A percentile compares a stretch with the other conserved stretches of the same genome.
Conservation (phyloP, 1,284 basidiomycete genomes). For the Neonothopanus nambi region DNA sequence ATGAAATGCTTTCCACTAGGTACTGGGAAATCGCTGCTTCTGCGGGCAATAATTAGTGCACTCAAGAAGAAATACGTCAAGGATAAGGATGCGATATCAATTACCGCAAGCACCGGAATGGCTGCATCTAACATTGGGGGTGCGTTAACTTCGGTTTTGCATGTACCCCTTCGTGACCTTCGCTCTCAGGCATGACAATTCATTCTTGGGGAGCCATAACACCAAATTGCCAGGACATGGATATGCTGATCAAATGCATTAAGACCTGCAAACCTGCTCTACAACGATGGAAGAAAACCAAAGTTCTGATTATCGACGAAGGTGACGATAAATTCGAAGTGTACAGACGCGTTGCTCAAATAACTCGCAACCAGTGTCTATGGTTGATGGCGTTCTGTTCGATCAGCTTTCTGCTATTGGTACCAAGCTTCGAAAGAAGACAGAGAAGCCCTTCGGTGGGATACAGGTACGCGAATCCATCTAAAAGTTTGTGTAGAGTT, state of each 20-base stretch:
- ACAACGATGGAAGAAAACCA: constrained; percentile 61
- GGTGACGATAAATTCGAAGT: constrained; percentile 38
- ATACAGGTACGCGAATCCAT: constrained; percentile 11
- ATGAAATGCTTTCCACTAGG: no score
- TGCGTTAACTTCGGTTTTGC: constrained; percentile 15
- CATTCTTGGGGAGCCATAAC: constrained; percentile 84
- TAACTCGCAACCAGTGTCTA: constrained; percentile 5
- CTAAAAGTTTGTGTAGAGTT: constrained; percentile 19
- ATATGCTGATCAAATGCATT: constrained; percentile 52
- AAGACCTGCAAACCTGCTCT: constrained; percentile 57
- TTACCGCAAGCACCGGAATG: constrained; percentile 20
- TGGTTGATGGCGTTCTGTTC: constrained; percentile 28
- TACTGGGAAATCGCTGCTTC: constrained; percentile 18
- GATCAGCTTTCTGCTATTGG: constrained; percentile 16
- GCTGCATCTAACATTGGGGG: constrained; percentile 79
- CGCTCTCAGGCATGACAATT: constrained; percentile 52
- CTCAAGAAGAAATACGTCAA: constrained; percentile 15
- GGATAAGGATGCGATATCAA: constrained; percentile 14
- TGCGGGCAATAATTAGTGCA: constrained; percentile 16
- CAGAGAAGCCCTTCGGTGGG: constrained; percentile 17
- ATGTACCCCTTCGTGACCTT: no score
- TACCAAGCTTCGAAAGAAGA: constrained; percentile 14
- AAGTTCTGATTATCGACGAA: constrained; percentile 84
- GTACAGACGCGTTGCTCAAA: not conserved
- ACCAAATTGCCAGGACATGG: constrained; percentile 58